These are phyloP conservation scores for Trametes villosa DNA, from an alignment of 768 basidiomycete genomes.

Conservation along the genomic window DNA sequence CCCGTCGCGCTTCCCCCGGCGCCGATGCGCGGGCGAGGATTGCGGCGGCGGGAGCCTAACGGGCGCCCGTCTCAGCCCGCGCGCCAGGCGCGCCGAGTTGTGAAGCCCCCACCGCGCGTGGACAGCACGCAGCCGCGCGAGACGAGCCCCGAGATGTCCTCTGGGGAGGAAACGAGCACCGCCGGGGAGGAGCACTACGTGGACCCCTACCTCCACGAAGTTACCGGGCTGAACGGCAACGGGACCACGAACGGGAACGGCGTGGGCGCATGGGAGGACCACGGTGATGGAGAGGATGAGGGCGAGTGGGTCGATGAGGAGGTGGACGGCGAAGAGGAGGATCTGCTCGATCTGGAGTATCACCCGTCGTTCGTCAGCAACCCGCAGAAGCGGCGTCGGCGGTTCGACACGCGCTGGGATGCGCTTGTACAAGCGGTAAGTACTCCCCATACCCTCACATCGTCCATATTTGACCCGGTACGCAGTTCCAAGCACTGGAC, in stretches of 20 bases:
- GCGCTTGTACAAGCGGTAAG: slow-evolving; percentile 71
- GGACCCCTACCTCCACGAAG: slow-evolving; percentile 24
- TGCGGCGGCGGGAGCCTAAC: slow-evolving; percentile 50
- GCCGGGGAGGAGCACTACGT: slow-evolving; percentile 61
- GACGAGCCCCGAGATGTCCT: slow-evolving; percentile 77
- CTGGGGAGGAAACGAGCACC: slow-evolving; percentile 61
- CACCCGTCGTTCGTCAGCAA: slow-evolving; percentile 73
- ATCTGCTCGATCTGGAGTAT: slow-evolving; percentile 74
- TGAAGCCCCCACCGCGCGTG: slow-evolving; percentile 76
- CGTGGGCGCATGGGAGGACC: slow-evolving; percentile 28
- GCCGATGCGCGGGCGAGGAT: slow-evolving; percentile 47
- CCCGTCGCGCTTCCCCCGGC: slow-evolving; percentile 58
- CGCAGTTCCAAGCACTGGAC: slow-evolving; percentile 76
- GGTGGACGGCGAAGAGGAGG: slow-evolving; percentile 64
- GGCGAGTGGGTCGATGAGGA: slow-evolving; percentile 79
- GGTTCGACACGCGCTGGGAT: slow-evolving; percentile 81
- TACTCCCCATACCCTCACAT: background rate
- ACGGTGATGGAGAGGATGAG: slow-evolving; percentile 47
- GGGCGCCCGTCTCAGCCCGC: slow-evolving; percentile 30
- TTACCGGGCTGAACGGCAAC: slow-evolving; percentile 24
- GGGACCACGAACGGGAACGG: slow-evolving; percentile 45
- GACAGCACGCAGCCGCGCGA: slow-evolving; percentile 84
- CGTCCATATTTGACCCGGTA: slow-evolving; percentile 4
- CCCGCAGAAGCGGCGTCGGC: slow-evolving; percentile 65
- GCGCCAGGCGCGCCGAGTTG: slow-evolving; percentile 28